Evolutionary conservation across 2,329 filamentous ascomycete species (phyloP), one percentile per base, ranked within the genome.

Genomic region (Aspergillus sp.): DNA sequence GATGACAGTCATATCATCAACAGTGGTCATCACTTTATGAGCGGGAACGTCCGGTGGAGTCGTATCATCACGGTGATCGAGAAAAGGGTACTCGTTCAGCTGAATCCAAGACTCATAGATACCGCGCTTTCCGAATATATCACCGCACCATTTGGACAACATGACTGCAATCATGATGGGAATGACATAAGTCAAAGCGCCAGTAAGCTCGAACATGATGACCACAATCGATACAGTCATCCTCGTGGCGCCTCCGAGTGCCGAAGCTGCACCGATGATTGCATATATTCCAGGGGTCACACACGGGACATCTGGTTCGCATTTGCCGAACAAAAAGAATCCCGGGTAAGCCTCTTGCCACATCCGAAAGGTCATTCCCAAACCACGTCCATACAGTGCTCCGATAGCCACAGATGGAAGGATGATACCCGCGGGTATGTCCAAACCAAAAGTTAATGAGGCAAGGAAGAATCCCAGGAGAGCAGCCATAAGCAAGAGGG

Each of bases 111-210:
- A 90, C 75, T 99, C 95, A 80, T 99, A 99, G 76, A 99, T 98
- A 65, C 95, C 92, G 53, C 90, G 87, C 58, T 91, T 91, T 25
- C 91, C 92, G 75, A 99, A 93, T 53, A 92, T 94, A 75, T 99
- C 95, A 70, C 93, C 95, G 25, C 96, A 92, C 95, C 95, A 99
- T 80, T 99, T 99, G 64, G 91, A 91, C 48, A 98, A 84, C 93
- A 99, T 96, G 71, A 99, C 95, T 47, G 93, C 92, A 65, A 99
- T 91, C 95, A 99, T 99, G 76, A 98, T 99, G 57, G 95, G 95
- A 7, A 99, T 86, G 52, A 99, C 94, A 73, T 98, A 98, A 0
- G 92, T 96, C 27, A 99, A 84, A 1, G 95, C 95, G 55, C 95
- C 95, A 0, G 95, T 99, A 58, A 99, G 88, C 80, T 99, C 95